Percentiles rank a stretch among this genome's conserved stretches.
Conservation (phyloP, 306 rosid genomes). For the Inga leiocalycina region DNA sequence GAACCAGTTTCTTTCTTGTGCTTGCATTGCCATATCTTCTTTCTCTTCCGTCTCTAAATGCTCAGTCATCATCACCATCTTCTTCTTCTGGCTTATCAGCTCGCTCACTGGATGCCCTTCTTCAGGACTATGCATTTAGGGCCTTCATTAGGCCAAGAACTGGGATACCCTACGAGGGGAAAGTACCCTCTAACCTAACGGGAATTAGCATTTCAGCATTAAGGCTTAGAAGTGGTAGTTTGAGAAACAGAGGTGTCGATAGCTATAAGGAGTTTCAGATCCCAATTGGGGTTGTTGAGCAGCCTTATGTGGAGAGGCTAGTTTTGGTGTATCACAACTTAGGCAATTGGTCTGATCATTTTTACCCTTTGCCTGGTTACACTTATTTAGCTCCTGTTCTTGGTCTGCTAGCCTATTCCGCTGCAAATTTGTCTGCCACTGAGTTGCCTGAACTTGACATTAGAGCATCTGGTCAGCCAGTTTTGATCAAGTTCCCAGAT, state of each 20-base stretch:
- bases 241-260: constrained; percentile 42
- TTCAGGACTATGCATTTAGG: constrained; percentile 55
- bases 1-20: constrained; percentile 21
- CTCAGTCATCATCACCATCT: constrained; percentile 12
- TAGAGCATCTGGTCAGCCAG: constrained; percentile 38
- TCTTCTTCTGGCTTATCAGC: constrained; percentile 24
- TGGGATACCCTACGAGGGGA: constrained; percentile 40
- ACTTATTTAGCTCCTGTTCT: constrained; percentile 57
- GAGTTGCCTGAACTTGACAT: constrained; percentile 47
- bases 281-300: constrained; percentile 50
- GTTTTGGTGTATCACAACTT: constrained; percentile 59
- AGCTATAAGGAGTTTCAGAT: constrained; percentile 58
- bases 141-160: constrained; percentile 39
- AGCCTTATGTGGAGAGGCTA: constrained; percentile 54
- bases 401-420: constrained; percentile 57
- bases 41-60: constrained; percentile 28
- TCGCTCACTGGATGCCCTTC: constrained; percentile 44
- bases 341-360: constrained; percentile 51
- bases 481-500: constrained; percentile 44
- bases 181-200: constrained; percentile 39
- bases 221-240: constrained; percentile 55
- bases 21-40: constrained; percentile 27
- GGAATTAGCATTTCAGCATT: constrained; percentile 48
- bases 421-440: constrained; percentile 41
- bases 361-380: constrained; percentile 58